Evolutionary conservation across 495 filamentous ascomycete genomes (phyloP).

Genomic region (Recurvomyces mirabilis): DNA sequence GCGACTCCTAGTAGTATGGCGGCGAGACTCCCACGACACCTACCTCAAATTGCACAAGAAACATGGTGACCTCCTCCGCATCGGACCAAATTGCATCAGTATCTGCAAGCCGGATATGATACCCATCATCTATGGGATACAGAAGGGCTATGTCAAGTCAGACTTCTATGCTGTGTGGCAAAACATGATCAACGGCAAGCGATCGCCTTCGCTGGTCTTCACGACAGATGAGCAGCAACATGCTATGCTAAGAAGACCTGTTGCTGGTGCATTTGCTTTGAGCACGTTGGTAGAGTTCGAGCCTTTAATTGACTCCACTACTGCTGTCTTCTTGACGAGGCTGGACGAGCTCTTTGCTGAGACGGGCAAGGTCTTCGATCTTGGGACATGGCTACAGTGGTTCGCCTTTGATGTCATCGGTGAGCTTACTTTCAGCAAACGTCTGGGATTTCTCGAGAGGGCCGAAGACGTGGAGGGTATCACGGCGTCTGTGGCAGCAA

Average conservation of each 20-base stretch:
- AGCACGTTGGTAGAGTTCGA: constrained; percentile 18
- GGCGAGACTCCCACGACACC: constrained; percentile 6
- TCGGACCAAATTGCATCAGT: constrained; percentile 35
- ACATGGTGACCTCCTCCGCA: constrained; percentile 33
- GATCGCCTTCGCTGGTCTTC: constrained; percentile 12
- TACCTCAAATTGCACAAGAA: constrained; percentile 26
- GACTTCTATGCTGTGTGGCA: constrained; percentile 21
- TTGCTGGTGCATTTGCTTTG: constrained; percentile 10
- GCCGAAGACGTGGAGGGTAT: constrained; percentile 34
- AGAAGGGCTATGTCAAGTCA: constrained; percentile 17
- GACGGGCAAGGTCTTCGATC: constrained; percentile 24
- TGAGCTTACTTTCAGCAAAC: constrained; percentile 32
- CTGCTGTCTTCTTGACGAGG: constrained; percentile 8
- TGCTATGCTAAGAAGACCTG: constrained; percentile 14
- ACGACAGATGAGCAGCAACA: constrained; percentile 19
- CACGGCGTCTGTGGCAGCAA: constrained; percentile 6
- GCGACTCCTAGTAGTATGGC: constrained; percentile 12
- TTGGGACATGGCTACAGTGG: constrained; percentile 36
- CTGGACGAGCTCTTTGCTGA: constrained; percentile 24
- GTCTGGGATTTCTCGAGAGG: constrained; percentile 32
- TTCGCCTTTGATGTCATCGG: constrained; percentile 40
- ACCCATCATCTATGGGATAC: constrained; percentile 14
- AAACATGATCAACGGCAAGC: constrained; percentile 18
- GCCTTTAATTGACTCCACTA: constrained; percentile 17
- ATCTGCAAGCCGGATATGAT: constrained; percentile 25